A percentile compares a stretch with the other conserved stretches of the same genome.
Conservation (phyloP, 2,329 filamentous ascomycete genomes). For the Xylaria sp. region DNA sequence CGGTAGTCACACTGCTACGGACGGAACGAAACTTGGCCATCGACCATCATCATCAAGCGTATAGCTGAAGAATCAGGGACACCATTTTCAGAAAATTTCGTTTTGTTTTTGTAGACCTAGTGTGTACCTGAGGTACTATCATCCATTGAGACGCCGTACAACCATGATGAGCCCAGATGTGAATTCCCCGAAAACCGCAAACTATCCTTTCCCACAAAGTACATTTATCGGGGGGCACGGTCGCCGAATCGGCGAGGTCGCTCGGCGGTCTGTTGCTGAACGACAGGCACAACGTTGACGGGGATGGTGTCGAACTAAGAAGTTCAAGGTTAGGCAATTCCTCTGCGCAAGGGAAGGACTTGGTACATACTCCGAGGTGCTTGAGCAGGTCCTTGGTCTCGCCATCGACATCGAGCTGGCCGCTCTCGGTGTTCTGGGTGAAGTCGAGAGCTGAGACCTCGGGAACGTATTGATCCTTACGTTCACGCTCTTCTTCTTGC, state of each 20-base stretch:
- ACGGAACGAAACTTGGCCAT: conserved; percentile 70
- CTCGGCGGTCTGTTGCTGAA: conserved; percentile 88
- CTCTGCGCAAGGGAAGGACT: conserved; percentile 17
- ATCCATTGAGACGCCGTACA: conserved; percentile 62
- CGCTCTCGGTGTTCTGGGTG: conserved; percentile 89
- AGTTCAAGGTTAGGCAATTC: conserved; percentile 4
- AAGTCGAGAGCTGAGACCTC: conserved; percentile 99
- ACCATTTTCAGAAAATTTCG: conserved; percentile 74
- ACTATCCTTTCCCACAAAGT: conserved; percentile 36
- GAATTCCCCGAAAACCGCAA: conserved; percentile 49
- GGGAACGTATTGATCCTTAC: conserved; percentile 99
- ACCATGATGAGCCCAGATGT: conserved; percentile 50
- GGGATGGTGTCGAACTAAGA: conserved; percentile 92
- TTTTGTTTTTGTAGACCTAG: conserved; percentile 60
- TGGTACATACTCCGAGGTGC: conserved; percentile 88
- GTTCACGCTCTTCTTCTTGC: conserved; percentile 99
- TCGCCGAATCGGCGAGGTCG: conserved; percentile 78
- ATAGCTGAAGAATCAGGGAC: conserved; percentile 78
- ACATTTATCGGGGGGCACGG: conserved; percentile 52
- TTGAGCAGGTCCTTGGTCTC: conserved; percentile 99
- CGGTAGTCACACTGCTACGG: conserved; percentile 28
- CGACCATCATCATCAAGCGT: conserved; percentile 78
- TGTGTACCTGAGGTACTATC: conserved; percentile 55
- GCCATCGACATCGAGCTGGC: conserved; percentile 91
- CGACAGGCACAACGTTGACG: conserved; percentile 91